Evolutionary conservation across 495 filamentous ascomycete species (phyloP), one percentile per base, ranked within the genome.

Genomic region (Neurospora sp.): DNA sequence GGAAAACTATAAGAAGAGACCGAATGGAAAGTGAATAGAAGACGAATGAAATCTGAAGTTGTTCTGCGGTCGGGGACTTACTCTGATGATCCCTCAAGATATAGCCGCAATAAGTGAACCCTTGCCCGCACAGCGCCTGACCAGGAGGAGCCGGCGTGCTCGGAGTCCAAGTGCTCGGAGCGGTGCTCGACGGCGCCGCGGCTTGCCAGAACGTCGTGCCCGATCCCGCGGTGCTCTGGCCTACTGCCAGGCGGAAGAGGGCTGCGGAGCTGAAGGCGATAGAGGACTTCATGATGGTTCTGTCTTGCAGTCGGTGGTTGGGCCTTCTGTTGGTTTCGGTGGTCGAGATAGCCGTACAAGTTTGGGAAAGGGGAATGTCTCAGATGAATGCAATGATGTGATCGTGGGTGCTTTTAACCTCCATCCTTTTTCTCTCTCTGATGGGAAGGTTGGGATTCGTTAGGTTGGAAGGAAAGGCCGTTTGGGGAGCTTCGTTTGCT

Each of bases 21-120:
- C 2, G 3, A 35, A 4, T 1, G 18, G 2, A 18, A 14, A 4
- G 27, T 1, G 6, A 18, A 16, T 1, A 1, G 54, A 35, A 35
- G 8, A 2, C 9, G 0, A 16, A 35, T 0, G 14, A 31, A 16
- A 0, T 0, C 0, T 12, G 12, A 62, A 4, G 27, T 18, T 10
- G 1, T 0, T 4, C 9, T 2, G 7, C 69, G 12, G 20, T 3
- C 5, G 46, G 12, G 70, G 7, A 73, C 77, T 5, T 73, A 84
- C 83, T 83, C 35, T 85, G 82, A 16, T 81, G 79, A 40, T 79
- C 79, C 1, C 79, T 76, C 4, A 85, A 77, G 76, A 83, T 84
- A 73, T 84, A 85, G 0, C 83, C 83, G 73, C 83, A 85, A 72
- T 85, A 85, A 4, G 83, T 85, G 59, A 82, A 85, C 1, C 83